Evolutionary conservation across 805 yeast genomes (phyloP).

Genomic region (Sugiyamaella chiloensis): DNA sequence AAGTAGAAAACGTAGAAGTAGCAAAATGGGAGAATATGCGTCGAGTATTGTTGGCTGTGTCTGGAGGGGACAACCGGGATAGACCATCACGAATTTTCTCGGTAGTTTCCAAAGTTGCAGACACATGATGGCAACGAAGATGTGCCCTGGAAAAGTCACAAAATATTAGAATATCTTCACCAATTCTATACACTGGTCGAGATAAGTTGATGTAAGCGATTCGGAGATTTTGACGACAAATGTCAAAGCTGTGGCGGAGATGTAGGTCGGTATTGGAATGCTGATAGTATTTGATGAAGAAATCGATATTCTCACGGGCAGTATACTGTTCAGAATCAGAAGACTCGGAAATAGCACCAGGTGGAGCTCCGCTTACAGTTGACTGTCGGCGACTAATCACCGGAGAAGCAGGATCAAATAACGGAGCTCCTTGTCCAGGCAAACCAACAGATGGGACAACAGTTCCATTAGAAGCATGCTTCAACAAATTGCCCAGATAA

Average conservation of each 20-base stretch:
- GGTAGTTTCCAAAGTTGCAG: constrained; percentile 38
- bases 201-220: constrained; percentile 38
- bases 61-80: constrained; percentile 25
- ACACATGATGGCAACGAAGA: constrained; percentile 37
- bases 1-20: constrained; percentile 23
- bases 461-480: neutral
- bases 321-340: constrained; percentile 2
- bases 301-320: constrained; percentile 23
- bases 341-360: neutral
- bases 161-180: constrained; percentile 44
- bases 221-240: constrained; percentile 41
- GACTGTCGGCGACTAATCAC: neutral
- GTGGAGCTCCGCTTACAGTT: neutral
- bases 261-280: constrained; percentile 4
- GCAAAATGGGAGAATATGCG: constrained; percentile 28
- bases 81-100: constrained; percentile 32
- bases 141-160: constrained; percentile 36
- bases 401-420: constrained; percentile 4
- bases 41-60: constrained; percentile 25
- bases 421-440: neutral
- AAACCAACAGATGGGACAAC: neutral
- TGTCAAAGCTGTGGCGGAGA: constrained; percentile 33
- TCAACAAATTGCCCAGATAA: constrained; percentile 25
- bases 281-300: constrained; percentile 22
- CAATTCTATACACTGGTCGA: constrained; percentile 37